Percentiles rank a stretch among this genome's conserved stretches.
Evolutionary conservation across 1,284 basidiomycete genomes (phyloP).

Genomic region (Ceratobasidium sp.): DNA sequence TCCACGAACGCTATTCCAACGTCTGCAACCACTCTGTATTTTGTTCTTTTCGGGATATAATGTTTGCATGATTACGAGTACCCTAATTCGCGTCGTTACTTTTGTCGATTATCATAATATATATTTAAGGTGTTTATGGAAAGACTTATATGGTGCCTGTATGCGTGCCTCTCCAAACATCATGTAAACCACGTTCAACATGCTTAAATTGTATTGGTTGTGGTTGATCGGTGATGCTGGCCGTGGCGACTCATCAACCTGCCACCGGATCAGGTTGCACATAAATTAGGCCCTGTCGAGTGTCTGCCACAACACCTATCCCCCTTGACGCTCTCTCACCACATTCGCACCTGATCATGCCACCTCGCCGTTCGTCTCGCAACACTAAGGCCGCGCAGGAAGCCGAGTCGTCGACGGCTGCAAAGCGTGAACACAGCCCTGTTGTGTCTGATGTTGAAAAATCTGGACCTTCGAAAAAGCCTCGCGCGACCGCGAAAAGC

Average conservation of each 20-base stretch:
- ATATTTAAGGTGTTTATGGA: conserved; percentile 28
- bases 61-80: conserved; percentile 34
- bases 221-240: conserved; percentile 39
- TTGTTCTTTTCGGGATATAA: conserved; percentile 32
- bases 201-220: too few species aligned
- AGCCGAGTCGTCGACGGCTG: conserved; percentile 13
- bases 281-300: too few species aligned
- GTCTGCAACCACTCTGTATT: conserved; percentile 42
- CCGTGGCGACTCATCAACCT: conserved; percentile 6
- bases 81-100: conserved; percentile 28
- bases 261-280: conserved; percentile 3
- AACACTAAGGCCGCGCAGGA: conserved; percentile 22
- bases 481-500: conserved; percentile 47
- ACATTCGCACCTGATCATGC: not conserved
- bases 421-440: conserved; percentile 32
- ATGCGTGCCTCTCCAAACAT: conserved; percentile 6
- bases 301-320: too few species aligned
- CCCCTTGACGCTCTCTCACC: too few species aligned
- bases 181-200: too few species aligned
- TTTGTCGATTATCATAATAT: conserved; percentile 43
- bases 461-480: conserved; percentile 31
- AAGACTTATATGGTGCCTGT: not conserved
- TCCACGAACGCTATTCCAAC: conserved; percentile 25
- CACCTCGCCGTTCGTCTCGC: conserved; percentile 41
- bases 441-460: conserved; percentile 15